Evolutionary conservation across 495 filamentous ascomycete species (phyloP).

Genomic region (Aspergillus incahuasiensis): DNA sequence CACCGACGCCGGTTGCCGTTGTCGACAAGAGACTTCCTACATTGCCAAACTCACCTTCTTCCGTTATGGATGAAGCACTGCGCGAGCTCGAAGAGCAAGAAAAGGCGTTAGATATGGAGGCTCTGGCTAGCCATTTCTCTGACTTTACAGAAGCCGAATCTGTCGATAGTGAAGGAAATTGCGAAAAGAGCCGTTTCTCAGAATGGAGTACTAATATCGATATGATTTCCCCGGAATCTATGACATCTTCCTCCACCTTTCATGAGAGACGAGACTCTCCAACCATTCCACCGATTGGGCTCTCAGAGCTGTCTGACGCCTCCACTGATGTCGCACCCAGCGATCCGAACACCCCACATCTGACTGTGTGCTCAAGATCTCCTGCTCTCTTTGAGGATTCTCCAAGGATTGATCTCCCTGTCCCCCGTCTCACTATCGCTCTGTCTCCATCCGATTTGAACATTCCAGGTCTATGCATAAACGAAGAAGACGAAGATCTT

Average conservation of each 20-base stretch:
- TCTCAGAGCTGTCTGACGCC: slow-evolving; percentile 25
- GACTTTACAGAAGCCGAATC: slow-evolving; percentile 39
- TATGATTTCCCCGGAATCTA: slow-evolving; percentile 34
- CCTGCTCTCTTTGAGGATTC: slow-evolving; percentile 32
- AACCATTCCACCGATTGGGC: slow-evolving; percentile 20
- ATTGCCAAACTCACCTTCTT: slow-evolving; percentile 44
- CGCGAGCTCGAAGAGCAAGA: slow-evolving; percentile 38
- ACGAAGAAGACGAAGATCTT: slow-evolving; percentile 30
- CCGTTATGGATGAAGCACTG: slow-evolving; percentile 46
- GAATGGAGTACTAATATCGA: slow-evolving; percentile 46
- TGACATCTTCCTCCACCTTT: slow-evolving; percentile 33
- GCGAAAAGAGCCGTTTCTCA: slow-evolving; percentile 42
- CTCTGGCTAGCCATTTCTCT: slow-evolving; percentile 40
- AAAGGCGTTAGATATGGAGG: slow-evolving; percentile 30
- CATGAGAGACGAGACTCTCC: slow-evolving; percentile 21
- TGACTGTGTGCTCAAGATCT: slow-evolving; percentile 34
- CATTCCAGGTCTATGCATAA: slow-evolving; percentile 34
- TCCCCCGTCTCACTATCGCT: slow-evolving; percentile 31
- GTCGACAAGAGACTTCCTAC: slow-evolving; percentile 43
- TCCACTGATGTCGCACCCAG: slow-evolving; percentile 23
- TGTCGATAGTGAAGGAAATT: slow-evolving; percentile 18
- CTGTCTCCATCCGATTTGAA: slow-evolving; percentile 29
- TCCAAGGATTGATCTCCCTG: slow-evolving; percentile 23
- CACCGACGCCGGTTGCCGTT: slow-evolving; percentile 28
- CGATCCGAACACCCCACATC: slow-evolving; percentile 39